Percentiles rank a stretch among this genome's conserved stretches.
These are phyloP conservation scores for Beauveria caledonica DNA, from an alignment of 2,329 filamentous ascomycete species.

Conservation along the genomic window DNA sequence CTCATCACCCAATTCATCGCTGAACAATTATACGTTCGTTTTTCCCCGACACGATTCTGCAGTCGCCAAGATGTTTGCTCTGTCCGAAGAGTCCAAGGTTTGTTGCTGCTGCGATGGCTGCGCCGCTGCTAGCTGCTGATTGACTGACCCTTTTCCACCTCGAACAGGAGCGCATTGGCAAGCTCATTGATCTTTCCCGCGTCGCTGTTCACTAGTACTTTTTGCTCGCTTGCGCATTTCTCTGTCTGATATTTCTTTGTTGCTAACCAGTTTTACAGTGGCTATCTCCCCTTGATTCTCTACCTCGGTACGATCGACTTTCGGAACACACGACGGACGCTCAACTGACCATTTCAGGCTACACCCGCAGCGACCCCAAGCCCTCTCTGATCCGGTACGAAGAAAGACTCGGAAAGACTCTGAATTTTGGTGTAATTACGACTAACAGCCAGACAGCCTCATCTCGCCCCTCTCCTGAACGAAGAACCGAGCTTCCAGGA, in stretches of 20 bases:
- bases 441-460: constrained; percentile 35
- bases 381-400: constrained; percentile 59
- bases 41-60: not conserved
- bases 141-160: constrained; percentile 9
- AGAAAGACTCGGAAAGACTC: too few species aligned
- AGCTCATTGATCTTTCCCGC: constrained; percentile 89
- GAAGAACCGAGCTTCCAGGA: not conserved
- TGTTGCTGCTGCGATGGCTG: constrained; percentile 12
- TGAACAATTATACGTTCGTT: not conserved
- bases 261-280: constrained; percentile 48
- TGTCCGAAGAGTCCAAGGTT: constrained; percentile 98
- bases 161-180: constrained; percentile 89
- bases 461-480: constrained; percentile 56
- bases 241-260: not conserved
- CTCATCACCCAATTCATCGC: not conserved
- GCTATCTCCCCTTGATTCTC: constrained; percentile 92
- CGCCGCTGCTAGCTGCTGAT: not conserved
- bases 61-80: constrained; percentile 46
- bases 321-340: not conserved
- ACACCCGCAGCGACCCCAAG: constrained; percentile 87
- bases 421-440: constrained; percentile 12
- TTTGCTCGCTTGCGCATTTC: not conserved
- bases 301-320: constrained; percentile 66
- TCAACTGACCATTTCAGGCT: constrained; percentile 50
- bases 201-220: constrained; percentile 92